Base-by-base conservation (phyloP, 2,329 filamentous ascomycete genomes). In the Trichoderma lentiforme region DNA sequence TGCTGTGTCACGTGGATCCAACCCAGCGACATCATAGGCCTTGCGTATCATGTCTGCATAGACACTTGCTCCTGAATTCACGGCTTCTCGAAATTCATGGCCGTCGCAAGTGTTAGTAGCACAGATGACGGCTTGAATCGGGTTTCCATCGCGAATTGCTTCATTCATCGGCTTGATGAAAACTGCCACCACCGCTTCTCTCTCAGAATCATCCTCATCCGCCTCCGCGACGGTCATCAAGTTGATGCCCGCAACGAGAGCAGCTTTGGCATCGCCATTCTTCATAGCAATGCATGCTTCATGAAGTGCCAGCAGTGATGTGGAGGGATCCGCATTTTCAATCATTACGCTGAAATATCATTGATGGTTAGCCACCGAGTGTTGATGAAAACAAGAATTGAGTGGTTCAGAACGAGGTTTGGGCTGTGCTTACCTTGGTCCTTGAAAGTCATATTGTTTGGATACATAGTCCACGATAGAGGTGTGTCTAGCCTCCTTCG, bases 121-220 rank as follows among this genome's bases (percentile, higher is more conserved):
- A 2, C 80, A 74, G n/a, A 84, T 79, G 14, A 83, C 76, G 6
- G 78, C 80, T 6, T 80, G 76, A 51, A 83, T 78, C 0, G 80
- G 79, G 73, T 87, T 83, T 4, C 81, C 81, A 58, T 84, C 84
- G 6, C 76, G 74, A 9, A 90, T 76, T 0, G 86, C 86, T 47
- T 81, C 80, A 12, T 78, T 76, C 1, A 87, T 75, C 0, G 75
- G 79, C 75, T 87, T 87, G 8, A 88, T 67, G 2, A 83, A 75
- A 3, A 87, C 61, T 11, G 79, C 77, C 0, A 75, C 81, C 9
- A 83, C 75, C 3, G 83, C 86, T 71, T 88, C 86, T 2, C 82
- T 34, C n/a, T 36, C 57, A 14, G 76, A 51, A 30, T 75, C 74
- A 18, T 75, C 60, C 73, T 30, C 67, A 70, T 0, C 74, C 72